phyloP scores from a whole-genome alignment of 306 rosid species.

The Lagenaria siceraria region DNA sequence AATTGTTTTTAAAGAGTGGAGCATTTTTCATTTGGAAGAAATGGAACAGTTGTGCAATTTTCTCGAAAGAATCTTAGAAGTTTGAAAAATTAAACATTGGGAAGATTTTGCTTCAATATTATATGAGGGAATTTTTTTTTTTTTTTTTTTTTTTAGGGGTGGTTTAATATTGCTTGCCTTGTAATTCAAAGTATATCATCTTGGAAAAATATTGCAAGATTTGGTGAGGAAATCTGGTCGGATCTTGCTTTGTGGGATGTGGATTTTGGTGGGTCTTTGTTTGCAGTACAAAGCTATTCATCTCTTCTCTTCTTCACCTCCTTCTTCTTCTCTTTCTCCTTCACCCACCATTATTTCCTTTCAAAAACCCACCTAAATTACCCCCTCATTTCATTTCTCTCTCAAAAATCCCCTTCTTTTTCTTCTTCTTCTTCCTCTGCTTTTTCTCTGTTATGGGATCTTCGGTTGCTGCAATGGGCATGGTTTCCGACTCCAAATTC shows the following conservation, averaged over 20 bases:
- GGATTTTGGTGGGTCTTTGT: constrained; percentile 58
- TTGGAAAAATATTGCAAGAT: constrained; percentile 64
- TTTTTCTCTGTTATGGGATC: constrained; percentile 7
- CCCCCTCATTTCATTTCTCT: background rate
- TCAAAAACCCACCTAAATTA: background rate
- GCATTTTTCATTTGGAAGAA: too few species aligned
- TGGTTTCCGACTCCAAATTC: constrained; percentile 64
- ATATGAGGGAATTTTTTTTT: background rate
- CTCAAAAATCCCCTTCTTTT: background rate
- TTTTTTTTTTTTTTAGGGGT: background rate
- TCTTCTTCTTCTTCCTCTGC: background rate
- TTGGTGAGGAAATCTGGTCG: constrained; percentile 91
- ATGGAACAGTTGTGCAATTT: too few species aligned
- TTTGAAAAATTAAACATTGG: background rate
- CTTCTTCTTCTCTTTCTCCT: constrained; percentile 10
- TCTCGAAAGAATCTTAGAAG: background rate
- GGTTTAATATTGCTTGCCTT: constrained; percentile 53
- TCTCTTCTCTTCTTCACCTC: constrained; percentile 9
- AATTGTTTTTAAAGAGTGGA: too few species aligned
- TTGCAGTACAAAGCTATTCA: constrained; percentile 33
- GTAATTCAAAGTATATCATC: constrained; percentile 50
- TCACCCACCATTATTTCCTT: constrained; percentile 1
- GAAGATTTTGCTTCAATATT: background rate
- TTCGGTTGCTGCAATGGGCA: constrained; percentile 46
- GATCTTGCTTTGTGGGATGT: constrained; percentile 90